Evolutionary conservation across 345 rosid species (phyloP).

Genomic region (Raphanus sativus): DNA sequence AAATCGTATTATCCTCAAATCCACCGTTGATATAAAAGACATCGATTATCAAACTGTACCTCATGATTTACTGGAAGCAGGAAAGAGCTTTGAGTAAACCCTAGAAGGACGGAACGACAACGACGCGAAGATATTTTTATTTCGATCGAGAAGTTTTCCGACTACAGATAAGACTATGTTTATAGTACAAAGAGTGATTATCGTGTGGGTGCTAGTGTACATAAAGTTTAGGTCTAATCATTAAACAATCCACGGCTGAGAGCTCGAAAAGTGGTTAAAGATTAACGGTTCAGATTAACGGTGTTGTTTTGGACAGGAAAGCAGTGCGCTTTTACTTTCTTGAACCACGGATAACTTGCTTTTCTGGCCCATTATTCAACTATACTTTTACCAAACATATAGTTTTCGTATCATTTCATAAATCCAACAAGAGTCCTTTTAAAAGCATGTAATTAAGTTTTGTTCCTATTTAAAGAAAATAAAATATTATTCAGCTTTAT

Average conservation of each 20-base stretch:
- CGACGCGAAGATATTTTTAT: slow-evolving; percentile 6
- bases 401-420: slow-evolving; percentile 22
- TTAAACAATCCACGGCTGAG: slow-evolving; percentile 11
- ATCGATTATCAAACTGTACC: neutral
- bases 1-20: neutral
- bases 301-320: neutral
- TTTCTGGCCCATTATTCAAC: slow-evolving; percentile 8
- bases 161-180: slow-evolving; percentile 16
- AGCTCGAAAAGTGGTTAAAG: neutral
- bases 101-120: slow-evolving; percentile 19
- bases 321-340: slow-evolving; percentile 3
- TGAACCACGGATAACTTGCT: neutral
- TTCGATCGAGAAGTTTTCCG: slow-evolving; percentile 16
- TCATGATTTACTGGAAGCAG: slow-evolving; percentile 21
- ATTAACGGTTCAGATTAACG: slow-evolving; percentile 16
- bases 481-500: neutral
- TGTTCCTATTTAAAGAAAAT: too few species aligned
- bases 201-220: slow-evolving; percentile 1
- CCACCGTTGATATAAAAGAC: neutral
- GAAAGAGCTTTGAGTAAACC: slow-evolving; percentile 18
- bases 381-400: slow-evolving; percentile 25
- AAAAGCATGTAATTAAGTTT: neutral
- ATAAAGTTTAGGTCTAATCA: neutral
- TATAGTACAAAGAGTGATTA: neutral
- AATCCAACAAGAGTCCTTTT: neutral